Percentiles rank a stretch among this genome's conserved stretches.
Conservation (phyloP, 371 early-diverging fungal species). For the Actinomortierella ambigua region DNA sequence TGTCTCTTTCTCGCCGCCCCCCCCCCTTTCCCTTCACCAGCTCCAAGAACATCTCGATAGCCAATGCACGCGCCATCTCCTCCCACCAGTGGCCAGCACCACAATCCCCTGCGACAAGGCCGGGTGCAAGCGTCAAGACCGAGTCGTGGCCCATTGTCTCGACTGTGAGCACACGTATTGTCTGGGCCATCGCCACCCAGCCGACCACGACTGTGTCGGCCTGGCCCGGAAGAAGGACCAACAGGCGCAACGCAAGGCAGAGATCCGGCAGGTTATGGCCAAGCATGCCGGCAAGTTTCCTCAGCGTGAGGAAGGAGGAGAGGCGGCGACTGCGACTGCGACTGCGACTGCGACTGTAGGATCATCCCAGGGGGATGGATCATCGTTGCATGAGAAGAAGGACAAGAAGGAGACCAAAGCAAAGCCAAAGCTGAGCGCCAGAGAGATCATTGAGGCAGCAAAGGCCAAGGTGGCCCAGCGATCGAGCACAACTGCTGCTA, state of each 20-base stretch:
- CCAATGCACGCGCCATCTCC: conserved; percentile 21
- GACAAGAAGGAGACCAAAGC: conserved; percentile 2
- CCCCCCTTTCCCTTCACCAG: conserved; percentile 3
- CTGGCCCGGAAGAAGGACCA: conserved; percentile 13
- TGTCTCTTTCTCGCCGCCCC: no score
- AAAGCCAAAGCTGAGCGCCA: conserved; percentile 20
- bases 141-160: conserved; percentile 41
- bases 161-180: conserved; percentile 25
- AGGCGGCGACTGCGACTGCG: not conserved
- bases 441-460: conserved; percentile 24
- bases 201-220: conserved; percentile 19
- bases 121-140: conserved; percentile 18
- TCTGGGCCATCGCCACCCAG: conserved; percentile 31
- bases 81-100: conserved; percentile 25
- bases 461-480: conserved; percentile 17
- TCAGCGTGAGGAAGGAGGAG: not conserved
- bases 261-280: conserved; percentile 10
- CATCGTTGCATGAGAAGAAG: conserved; percentile 4
- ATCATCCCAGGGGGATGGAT: not conserved
- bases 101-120: conserved; percentile 17
- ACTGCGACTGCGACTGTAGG: not conserved
- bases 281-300: conserved; percentile 5
- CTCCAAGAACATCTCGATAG: conserved; percentile 24
- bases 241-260: conserved; percentile 5
- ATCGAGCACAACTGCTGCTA: not conserved